These are phyloP conservation scores for Rubus idaeus DNA, from an alignment of 306 rosid genomes.

Conservation along the genomic window DNA sequence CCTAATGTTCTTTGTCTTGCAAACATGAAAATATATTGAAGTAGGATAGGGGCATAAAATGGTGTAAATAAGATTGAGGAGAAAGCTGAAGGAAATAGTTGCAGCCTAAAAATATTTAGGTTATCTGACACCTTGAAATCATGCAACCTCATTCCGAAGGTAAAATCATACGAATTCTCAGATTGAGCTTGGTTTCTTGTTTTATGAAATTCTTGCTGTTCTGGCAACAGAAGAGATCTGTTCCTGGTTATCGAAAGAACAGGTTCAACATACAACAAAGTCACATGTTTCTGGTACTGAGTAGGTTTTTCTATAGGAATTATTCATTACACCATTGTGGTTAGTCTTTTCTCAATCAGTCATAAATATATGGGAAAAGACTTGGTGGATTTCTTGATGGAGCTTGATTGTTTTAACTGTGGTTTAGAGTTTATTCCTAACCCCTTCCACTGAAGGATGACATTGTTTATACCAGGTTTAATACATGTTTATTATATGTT, in stretches of 20 bases:
- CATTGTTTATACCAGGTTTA: not conserved
- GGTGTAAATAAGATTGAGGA: not conserved
- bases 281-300: not conserved
- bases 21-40: not conserved
- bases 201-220: not conserved
- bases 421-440: not conserved
- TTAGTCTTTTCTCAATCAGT: not conserved
- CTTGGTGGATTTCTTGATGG: not conserved
- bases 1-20: not conserved
- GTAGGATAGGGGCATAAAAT: not conserved
- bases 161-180: not conserved
- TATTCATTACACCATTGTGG: not conserved
- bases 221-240: not conserved
- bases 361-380: not conserved
- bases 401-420: not conserved
- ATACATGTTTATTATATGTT: not conserved
- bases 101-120: not conserved
- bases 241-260: not conserved
- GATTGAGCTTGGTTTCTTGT: slow-evolving; percentile 1
- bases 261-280: not conserved
- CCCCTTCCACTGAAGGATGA: not conserved
- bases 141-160: not conserved
- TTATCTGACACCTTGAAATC: not conserved
- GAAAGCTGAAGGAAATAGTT: not conserved
- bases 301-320: not conserved